phyloP scores from a whole-genome alignment of 1,284 basidiomycete genomes.

The Melampsora larici-populina region DNA sequence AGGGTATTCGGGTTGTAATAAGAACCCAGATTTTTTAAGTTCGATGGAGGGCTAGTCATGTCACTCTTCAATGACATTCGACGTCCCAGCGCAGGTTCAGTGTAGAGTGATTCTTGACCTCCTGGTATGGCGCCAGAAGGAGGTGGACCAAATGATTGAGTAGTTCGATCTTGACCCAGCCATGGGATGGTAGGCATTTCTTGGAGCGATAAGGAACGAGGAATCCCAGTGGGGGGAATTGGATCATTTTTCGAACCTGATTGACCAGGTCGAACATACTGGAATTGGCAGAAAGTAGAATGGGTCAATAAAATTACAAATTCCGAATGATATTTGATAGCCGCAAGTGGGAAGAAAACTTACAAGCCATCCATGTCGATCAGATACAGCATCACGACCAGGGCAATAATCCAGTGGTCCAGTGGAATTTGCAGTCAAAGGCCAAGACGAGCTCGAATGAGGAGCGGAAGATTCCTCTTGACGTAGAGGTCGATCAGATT shows the following conservation, averaged over 20 bases:
- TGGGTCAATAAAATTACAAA: background rate
- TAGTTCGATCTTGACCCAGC: background rate
- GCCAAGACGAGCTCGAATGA: background rate
- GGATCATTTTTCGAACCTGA: too few species aligned
- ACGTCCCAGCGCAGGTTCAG: background rate
- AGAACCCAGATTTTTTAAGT: background rate
- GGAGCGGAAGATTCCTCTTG: background rate
- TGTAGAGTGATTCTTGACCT: background rate
- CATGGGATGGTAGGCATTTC: background rate
- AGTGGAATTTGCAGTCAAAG: background rate
- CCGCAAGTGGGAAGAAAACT: background rate
- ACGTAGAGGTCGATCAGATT: background rate
- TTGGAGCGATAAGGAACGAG: background rate
- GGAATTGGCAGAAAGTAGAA: too few species aligned
- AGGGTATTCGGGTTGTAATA: background rate
- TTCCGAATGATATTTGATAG: background rate
- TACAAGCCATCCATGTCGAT: background rate
- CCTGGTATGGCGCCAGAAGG: background rate
- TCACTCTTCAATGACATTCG: background rate
- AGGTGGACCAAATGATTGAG: slow-evolving; percentile 1
- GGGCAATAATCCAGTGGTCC: slow-evolving; percentile 9
- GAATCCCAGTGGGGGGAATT: background rate
- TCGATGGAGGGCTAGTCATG: background rate
- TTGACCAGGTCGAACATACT: too few species aligned
- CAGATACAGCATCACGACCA: background rate